Evolutionary conservation across 139 green algal genomes (phyloP), one percentile per base, ranked within the genome.

Genomic region (Gonium pectorale): DNA sequence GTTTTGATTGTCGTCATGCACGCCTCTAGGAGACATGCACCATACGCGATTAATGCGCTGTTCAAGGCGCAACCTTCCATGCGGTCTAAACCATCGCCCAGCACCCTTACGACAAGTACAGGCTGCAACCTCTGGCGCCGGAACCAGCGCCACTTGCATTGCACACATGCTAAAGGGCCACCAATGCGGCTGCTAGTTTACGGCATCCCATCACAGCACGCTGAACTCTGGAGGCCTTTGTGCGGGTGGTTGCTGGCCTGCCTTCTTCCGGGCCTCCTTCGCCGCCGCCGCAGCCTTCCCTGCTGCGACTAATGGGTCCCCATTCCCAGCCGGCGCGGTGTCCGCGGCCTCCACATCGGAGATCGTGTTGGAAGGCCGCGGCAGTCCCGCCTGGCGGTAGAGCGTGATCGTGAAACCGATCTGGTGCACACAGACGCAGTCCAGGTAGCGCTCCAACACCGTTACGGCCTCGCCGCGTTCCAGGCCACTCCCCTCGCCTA

Each of bases 381-480:
- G 86, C 15, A 93, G 54, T 0, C 90, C 88, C 38, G 38, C 35
- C 33, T 87, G 37, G 8, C 90, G 83, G 75, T 93, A 91, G 22
- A 93, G 64, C 17, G 90, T 92, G 37, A 91, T 68, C 13, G 88
- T 92, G 88, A 90, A 93, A 1, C 90, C 90, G 21, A 93, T 86
- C 51, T 90, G 80, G n/a, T 89, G 80, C 24, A 93, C 90, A 9
- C 72, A 83, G 0, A 78, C 64, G 51, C 56, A 68, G 70, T 93
- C 90, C 0, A 93, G 75, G 41, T 90, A 82, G 40, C 64, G 13
- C 43, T 85, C 88, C 43, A 93, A 77, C 33, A 67, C 21, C 29
- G n/a, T 22, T 2, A 80, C 83, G 40, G 85, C 69, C 26, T 49
- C 38, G 43, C 85, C 79, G 17, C 88, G 80, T 38, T 92, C 90